Conservation (phyloP, 1,284 basidiomycete species). For the Marasmius tenuissimus region DNA sequence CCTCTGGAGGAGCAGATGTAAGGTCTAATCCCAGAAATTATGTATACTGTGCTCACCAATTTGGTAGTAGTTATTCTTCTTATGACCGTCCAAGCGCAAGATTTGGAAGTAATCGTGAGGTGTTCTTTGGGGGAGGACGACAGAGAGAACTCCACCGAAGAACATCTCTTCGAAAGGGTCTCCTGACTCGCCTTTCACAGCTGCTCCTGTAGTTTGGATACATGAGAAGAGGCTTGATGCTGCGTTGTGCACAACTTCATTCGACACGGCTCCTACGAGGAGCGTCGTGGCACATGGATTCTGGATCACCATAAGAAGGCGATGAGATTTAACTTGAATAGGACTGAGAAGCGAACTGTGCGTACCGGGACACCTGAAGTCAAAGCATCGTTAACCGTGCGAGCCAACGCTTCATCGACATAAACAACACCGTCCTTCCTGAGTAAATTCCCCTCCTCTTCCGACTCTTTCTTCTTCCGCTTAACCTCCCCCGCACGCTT, state of each 20-base stretch:
- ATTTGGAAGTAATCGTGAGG: neutral
- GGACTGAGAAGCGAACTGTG: neutral
- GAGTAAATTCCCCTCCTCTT: neutral
- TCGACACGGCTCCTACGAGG: neutral
- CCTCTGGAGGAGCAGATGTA: too few relatives aligned
- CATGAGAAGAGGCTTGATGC: neutral
- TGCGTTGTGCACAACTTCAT: neutral
- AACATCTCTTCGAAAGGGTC: neutral
- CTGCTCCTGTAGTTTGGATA: neutral
- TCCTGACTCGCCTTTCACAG: neutral
- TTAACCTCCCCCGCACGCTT: neutral
- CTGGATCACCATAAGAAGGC: neutral
- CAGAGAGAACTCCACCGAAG: neutral
- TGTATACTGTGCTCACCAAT: neutral
- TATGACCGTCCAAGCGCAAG: neutral
- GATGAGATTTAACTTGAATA: neutral
- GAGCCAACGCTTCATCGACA: neutral
- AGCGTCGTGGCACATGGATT: neutral
- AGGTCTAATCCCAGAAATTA: too few relatives aligned
- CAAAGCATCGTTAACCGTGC: neutral
- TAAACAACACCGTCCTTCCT: neutral
- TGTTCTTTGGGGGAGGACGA: neutral
- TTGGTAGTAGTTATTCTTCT: neutral
- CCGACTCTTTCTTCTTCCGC: neutral
- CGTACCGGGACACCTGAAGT: neutral